Base-by-base conservation (phyloP, 2,329 filamentous ascomycete genomes). In the Fusarium paranaense region DNA sequence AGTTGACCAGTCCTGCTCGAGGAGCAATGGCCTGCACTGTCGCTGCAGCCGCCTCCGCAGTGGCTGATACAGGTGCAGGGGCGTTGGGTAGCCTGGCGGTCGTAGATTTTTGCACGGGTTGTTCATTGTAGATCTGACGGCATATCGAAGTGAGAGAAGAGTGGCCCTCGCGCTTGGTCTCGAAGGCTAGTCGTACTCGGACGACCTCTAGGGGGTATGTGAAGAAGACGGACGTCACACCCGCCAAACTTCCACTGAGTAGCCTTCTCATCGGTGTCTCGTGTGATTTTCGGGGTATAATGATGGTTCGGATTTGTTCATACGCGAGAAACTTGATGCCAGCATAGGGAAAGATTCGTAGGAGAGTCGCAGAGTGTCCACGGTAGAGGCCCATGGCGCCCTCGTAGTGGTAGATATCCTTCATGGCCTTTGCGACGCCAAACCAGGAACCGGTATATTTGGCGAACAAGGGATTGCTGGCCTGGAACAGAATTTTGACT, bases 311-410 rank as follows among this genome's bases (percentile, higher is more conserved):
- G 74, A 98, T 94, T 83, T 99, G 97, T 83, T 99, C 97, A 85
- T 99, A 99, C 54, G 96, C 95, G 47, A 99, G 90, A 80, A 99
- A 99, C 81, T 99, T 99, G 84, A 98, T 98, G 54, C 94, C 96
- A 18, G 96, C 97, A 82, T 99, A 99, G 7, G 97, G 97, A 78
- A 98, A 99, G 72, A 99, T 97, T 73, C 97, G 92, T 62, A 98
- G 88, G 4, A 99, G 87, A 0, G 97, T 99, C 4, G 95, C 97
- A 5, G 95, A 98, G 82, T 99, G 97, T 8, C 97, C 97, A 62
- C 97, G 93, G 84, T 95, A 99, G 8, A 99, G 88, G 1, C 97
- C 97, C 13, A 87, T 81, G 2, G 89, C 74, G 40, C 97, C 97
- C 72, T 97, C 93, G 54, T 90, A 86, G 27, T 83, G 85, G 78